phyloP scores from a whole-genome alignment of 2,329 filamentous ascomycete species.

The Aspergillus hiratsukae region DNA sequence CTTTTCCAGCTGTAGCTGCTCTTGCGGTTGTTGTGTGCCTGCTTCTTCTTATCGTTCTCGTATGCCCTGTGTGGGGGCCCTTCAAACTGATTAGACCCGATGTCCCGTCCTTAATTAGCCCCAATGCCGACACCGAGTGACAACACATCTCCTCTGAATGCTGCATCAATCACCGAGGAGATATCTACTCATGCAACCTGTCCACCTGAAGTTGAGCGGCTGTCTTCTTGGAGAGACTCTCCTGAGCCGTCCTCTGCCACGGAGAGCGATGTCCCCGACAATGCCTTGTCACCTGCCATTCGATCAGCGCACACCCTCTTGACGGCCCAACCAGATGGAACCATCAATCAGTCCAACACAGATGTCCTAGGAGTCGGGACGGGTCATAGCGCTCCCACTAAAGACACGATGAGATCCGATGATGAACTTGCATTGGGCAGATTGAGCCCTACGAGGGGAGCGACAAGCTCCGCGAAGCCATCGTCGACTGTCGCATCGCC shows the following conservation, averaged over 20 bases:
- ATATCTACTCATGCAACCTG: conserved; percentile 45
- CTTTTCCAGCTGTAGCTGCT: conserved; percentile 4
- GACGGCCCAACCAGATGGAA: conserved; percentile 24
- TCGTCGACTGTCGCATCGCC: conserved; percentile 30
- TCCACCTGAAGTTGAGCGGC: conserved; percentile 44
- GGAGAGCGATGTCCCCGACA: conserved; percentile 24
- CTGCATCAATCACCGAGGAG: conserved; percentile 41
- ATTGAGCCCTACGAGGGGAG: conserved; percentile 32
- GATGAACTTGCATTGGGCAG: conserved; percentile 28
- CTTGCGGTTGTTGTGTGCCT: conserved; percentile 7
- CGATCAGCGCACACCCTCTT: conserved; percentile 21
- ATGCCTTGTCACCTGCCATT: conserved; percentile 22
- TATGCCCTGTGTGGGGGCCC: neutral
- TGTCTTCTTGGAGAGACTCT: conserved; percentile 29
- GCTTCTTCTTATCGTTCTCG: conserved; percentile 21
- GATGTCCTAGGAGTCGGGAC: conserved; percentile 25
- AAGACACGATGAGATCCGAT: conserved; percentile 26
- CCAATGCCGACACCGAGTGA: conserved; percentile 50
- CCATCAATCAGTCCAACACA: conserved; percentile 19
- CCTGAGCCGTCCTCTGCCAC: conserved; percentile 21
- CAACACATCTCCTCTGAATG: conserved; percentile 40
- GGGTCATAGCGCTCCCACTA: conserved; percentile 12
- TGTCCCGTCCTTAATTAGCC: conserved; percentile 35
- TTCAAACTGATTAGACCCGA: conserved; percentile 23
- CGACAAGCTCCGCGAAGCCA: conserved; percentile 24